Evolutionary conservation across 768 basidiomycete genomes (phyloP), one percentile per base, ranked within the genome.

Genomic region (Mycena latifolia): DNA sequence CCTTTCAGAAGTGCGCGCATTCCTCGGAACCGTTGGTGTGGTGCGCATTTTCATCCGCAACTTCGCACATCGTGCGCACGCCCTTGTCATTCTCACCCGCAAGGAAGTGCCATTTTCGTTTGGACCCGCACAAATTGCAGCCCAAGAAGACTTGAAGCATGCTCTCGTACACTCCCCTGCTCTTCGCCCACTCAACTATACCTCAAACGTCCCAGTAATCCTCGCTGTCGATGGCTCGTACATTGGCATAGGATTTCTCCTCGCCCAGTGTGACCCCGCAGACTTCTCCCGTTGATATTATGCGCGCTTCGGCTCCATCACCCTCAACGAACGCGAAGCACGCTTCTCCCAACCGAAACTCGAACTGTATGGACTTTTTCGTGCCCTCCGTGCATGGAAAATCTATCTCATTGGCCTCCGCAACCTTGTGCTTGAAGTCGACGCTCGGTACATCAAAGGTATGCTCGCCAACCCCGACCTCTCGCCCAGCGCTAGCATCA

Each of bases 311-410:
- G 75, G 81, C 0, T 84, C 79, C 0, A 79, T 85, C 0, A 69
- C 77, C 0, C 72, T 83, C 24, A 81, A 80, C 37, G 76, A 76
- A 0, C 39, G 75, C 0, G 77, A 82, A 66, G 47, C 71, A 1
- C 35, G 72, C 0, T 81, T 75, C 55, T 80, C 79, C 0, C 81
- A 82, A 48, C 73, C 79, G 0, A 85, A 85, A 51, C 37, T 77
- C 0, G 81, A 85, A 66, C 58, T 84, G 0, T 83, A 76, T 51
- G 78, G 83, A 0, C 47, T 83, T 0, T 79, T 70, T 25, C 64
- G 66, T 22, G 74, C 74, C 0, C 43, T 79, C 0, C 50, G 70
- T 8, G 65, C 57, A 0, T 55, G 65, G 37, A 50, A 66, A 18
- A 56, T 15, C 9, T 37, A 10, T 14, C 37, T 37, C 15, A 37